These are phyloP conservation scores for Dactylellina cionopaga DNA, from an alignment of 2,329 filamentous ascomycete species.

Conservation along the genomic window DNA sequence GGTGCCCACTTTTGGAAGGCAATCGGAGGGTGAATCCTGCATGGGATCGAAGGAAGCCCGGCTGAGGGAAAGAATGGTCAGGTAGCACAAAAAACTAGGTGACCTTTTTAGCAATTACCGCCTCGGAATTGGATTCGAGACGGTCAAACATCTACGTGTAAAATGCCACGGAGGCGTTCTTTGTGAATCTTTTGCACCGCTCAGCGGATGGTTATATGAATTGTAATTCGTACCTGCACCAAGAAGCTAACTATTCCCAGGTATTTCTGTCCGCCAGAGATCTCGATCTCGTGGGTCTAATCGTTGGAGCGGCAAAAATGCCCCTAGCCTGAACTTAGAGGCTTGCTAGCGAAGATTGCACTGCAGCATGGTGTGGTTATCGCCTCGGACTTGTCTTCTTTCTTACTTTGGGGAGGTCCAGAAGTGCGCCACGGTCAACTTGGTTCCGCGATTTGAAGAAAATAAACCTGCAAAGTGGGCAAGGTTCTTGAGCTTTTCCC, in stretches of 20 bases:
- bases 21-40: not conserved
- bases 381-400: not conserved
- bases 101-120: no score
- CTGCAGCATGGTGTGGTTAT: not conserved
- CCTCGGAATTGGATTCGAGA: no score
- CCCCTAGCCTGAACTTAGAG: not conserved
- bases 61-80: not conserved
- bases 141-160: no score
- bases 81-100: slow-evolving; percentile 16
- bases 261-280: slow-evolving; percentile 16
- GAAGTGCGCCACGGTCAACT: not conserved
- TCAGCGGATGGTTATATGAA: slow-evolving; percentile 1
- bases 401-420: not conserved
- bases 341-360: no score
- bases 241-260: not conserved
- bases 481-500: slow-evolving; percentile 35
- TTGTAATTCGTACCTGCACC: slow-evolving; percentile 5
- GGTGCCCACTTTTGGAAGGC: not conserved
- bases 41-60: not conserved
- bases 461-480: slow-evolving; percentile 22
- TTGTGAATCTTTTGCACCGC: not conserved
- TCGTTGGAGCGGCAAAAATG: slow-evolving; percentile 3
- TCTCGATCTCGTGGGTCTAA: slow-evolving; percentile 18
- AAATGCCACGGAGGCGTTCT: slow-evolving; percentile 9
- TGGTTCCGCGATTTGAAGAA: slow-evolving; percentile 20